Conservation (phyloP, 192 early-diverging fungal species). For the Podila epicladia region DNA sequence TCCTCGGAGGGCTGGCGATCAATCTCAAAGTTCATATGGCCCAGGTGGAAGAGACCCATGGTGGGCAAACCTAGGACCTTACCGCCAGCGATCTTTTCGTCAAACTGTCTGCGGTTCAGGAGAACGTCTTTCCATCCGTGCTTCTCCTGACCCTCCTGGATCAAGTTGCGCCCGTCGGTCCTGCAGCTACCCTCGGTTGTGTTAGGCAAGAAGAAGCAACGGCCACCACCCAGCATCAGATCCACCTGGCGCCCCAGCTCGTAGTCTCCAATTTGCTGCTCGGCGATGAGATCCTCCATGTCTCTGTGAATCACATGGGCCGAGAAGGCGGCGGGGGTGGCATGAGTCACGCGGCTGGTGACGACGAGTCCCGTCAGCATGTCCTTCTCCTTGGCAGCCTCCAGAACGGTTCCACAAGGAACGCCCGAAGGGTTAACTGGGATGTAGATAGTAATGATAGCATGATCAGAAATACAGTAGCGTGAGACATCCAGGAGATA, state of each 20-base stretch:
- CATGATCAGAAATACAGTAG: too few species aligned
- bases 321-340: slow-evolving; percentile 82
- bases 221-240: slow-evolving; percentile 91
- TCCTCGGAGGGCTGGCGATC: slow-evolving; percentile 73
- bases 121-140: slow-evolving; percentile 73
- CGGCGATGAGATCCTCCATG: slow-evolving; percentile 88
- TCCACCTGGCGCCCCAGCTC: slow-evolving; percentile 83
- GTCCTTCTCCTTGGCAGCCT: slow-evolving; percentile 87
- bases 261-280: slow-evolving; percentile 91
- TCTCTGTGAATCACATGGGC: slow-evolving; percentile 83
- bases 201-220: slow-evolving; percentile 87
- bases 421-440: slow-evolving; percentile 63
- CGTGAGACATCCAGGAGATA: background rate
- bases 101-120: slow-evolving; percentile 66
- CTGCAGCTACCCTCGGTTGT: slow-evolving; percentile 74
- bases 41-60: slow-evolving; percentile 79
- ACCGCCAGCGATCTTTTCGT: slow-evolving; percentile 49
- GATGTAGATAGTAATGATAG: background rate
- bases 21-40: slow-evolving; percentile 94
- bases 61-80: slow-evolving; percentile 64
- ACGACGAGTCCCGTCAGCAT: slow-evolving; percentile 91
- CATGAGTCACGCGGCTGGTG: slow-evolving; percentile 96
- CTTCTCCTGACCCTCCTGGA: slow-evolving; percentile 57
- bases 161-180: slow-evolving; percentile 74
- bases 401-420: slow-evolving; percentile 94